phyloP scores from a whole-genome alignment of 495 filamentous ascomycete species.

The Lasiosphaeria hispida region DNA sequence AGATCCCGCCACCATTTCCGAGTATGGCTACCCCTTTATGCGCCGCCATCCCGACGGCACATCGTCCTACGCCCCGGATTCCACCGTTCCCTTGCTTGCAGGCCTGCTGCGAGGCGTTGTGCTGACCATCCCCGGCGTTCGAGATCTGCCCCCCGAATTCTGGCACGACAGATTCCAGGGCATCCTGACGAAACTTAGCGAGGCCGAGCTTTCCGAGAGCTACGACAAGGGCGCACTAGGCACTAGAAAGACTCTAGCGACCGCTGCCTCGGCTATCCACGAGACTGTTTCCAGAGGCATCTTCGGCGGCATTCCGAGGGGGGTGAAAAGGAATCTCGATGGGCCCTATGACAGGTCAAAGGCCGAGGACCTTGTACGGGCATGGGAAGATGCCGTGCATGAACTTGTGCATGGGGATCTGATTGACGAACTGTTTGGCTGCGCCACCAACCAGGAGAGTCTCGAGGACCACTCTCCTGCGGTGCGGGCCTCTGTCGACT shows the following conservation, averaged over 20 bases:
- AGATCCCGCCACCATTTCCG: conserved; percentile 47
- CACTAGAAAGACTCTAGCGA: conserved; percentile 62
- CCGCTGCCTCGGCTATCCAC: conserved; percentile 58
- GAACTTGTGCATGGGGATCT: conserved; percentile 58
- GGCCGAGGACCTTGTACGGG: conserved; percentile 50
- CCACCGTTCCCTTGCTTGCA: conserved; percentile 57
- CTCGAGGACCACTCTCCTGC: conserved; percentile 55
- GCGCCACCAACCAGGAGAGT: conserved; percentile 50
- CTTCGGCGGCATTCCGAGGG: conserved; percentile 49
- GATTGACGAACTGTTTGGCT: conserved; percentile 55
- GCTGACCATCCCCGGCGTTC: conserved; percentile 55
- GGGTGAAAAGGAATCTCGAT: conserved; percentile 28
- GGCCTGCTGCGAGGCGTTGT: conserved; percentile 55
- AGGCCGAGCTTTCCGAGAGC: conserved; percentile 62
- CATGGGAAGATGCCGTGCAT: conserved; percentile 57
- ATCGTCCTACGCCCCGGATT: conserved; percentile 26
- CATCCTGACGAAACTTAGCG: conserved; percentile 49
- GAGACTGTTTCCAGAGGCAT: conserved; percentile 58
- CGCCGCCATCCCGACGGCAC: conserved; percentile 15
- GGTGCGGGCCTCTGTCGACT: conserved; percentile 57
- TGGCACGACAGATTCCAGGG: conserved; percentile 52
- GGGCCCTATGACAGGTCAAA: conserved; percentile 51
- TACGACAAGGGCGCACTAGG: conserved; percentile 67
- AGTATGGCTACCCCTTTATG: conserved; percentile 60
- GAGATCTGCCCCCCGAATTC: conserved; percentile 54